Conservation (phyloP, 192 early-diverging fungal genomes). For the Lunasporangiospora selenospora region DNA sequence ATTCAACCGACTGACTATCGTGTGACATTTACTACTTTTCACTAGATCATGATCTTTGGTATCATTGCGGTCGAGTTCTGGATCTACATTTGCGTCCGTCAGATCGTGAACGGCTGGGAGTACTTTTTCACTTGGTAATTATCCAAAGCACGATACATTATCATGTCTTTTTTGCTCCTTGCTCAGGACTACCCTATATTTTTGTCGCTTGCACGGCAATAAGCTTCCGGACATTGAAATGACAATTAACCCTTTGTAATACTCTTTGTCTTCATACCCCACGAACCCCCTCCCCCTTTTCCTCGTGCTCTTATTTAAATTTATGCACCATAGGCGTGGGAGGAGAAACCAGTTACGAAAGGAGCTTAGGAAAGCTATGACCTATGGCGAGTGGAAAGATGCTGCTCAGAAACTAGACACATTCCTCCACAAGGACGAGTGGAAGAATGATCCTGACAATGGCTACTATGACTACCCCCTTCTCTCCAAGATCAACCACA, state of each 20-base stretch:
- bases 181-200: too few relatives aligned
- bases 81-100: slow-evolving; percentile 63
- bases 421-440: slow-evolving; percentile 71
- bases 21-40: neutral
- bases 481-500: slow-evolving; percentile 64
- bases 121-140: slow-evolving; percentile 63
- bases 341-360: slow-evolving; percentile 52
- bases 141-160: too few relatives aligned
- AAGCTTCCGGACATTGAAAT: too few relatives aligned
- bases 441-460: slow-evolving; percentile 66
- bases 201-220: too few relatives aligned
- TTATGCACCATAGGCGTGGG: slow-evolving; percentile 58
- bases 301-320: slow-evolving; percentile 1
- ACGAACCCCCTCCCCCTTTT: too few relatives aligned
- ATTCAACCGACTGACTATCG: too few relatives aligned
- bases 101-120: slow-evolving; percentile 72
- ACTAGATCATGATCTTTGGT: slow-evolving; percentile 57
- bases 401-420: slow-evolving; percentile 66
- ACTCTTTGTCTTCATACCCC: too few relatives aligned
- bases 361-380: slow-evolving; percentile 56
- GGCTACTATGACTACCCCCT: slow-evolving; percentile 70
- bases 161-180: too few relatives aligned
- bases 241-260: too few relatives aligned
- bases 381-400: slow-evolving; percentile 69
- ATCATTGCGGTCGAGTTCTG: slow-evolving; percentile 68